Conservation (phyloP, 1,139 yeast genomes). For the Taphrina sp. region DNA sequence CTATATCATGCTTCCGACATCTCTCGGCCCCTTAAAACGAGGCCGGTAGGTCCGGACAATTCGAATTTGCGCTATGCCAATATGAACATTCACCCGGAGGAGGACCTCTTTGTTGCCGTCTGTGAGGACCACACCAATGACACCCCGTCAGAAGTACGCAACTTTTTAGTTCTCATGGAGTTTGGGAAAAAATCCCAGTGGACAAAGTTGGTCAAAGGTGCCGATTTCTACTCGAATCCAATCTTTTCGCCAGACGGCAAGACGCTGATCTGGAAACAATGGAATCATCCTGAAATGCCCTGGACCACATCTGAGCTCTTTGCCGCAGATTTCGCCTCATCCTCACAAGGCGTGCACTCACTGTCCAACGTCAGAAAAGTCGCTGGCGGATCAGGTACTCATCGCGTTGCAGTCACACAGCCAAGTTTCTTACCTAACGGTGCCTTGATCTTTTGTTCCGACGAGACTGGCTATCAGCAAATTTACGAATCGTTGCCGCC, state of each 20-base stretch:
- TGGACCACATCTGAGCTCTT: constrained; percentile 24
- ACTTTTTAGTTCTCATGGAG: constrained; percentile 15
- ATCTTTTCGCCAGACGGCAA: constrained; percentile 23
- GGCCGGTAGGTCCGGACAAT: constrained; percentile 1
- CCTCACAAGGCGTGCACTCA: neutral
- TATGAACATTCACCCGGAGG: constrained; percentile 11
- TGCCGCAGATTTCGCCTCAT: constrained; percentile 12
- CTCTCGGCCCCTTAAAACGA: neutral
- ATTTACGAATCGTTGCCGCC: constrained; percentile 16
- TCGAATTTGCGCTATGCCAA: constrained; percentile 20
- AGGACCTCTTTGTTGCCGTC: constrained; percentile 8
- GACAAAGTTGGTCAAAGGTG: neutral
- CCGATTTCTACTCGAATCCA: constrained; percentile 25
- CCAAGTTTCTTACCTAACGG: constrained; percentile 13
- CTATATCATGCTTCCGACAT: constrained; percentile 7
- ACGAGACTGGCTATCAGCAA: constrained; percentile 24
- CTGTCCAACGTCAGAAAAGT: neutral
- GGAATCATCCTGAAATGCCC: constrained; percentile 30
- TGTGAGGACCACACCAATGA: constrained; percentile 27
- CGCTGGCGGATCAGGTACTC: neutral
- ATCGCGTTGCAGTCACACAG: constrained; percentile 18
- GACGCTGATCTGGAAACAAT: constrained; percentile 21
- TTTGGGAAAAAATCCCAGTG: neutral
- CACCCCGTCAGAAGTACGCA: constrained; percentile 16
- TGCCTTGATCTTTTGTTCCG: constrained; percentile 9